Evolutionary conservation across 2,329 filamentous ascomycete species (phyloP), one percentile per base, ranked within the genome.

Genomic region (Aspergillus pseudoterreus): DNA sequence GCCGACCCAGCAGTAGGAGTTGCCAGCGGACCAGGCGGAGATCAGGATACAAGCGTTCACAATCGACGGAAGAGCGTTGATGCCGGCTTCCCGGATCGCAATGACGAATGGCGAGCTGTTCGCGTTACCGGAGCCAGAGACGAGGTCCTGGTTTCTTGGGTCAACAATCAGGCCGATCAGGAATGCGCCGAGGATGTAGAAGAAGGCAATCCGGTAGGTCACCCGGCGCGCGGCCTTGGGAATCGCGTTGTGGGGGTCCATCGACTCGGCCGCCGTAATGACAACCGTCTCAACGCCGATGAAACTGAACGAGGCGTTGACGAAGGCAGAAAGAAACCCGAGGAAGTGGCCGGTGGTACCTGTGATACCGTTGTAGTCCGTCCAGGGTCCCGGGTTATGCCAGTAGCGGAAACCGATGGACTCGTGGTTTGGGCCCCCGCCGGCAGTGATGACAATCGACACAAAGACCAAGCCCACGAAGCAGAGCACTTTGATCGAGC

Each of bases 1-100:
- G 24, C 82, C 82, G 1, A 81, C 74, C 38, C 71, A 74, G 61
- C 69, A 72, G 60, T 72, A 72, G 1, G 71, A 72, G 55, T 72
- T 73, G 15, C 70, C 71, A 0, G 71, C 71, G 2, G 69, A 71
- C 70, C 70, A 74, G 14, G 70, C 70, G 12, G 68, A 63, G 3
- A 71, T 54, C 19, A 74, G 62, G 47, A 74, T 66, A 41, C 63
- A 66, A 9, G 65, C 66, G 42, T 70, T 70, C 17, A 70, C 65
- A 21, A 70, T 60, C 2, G 62, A 67, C 0, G 69, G 70, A 11
- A 72, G 50, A 5, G 54, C 67, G 11, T 44, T 57, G 51, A 71
- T 72, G 3, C 68, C 68, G 4, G 66, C 67, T 21, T 66, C 56
- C 30, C 57, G 56, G 45, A 69, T 68, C 9, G 68, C 68, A 55